Evolutionary conservation across 345 rosid species (phyloP), one percentile per base, ranked within the genome.

Genomic region (Murraya koenigii): DNA sequence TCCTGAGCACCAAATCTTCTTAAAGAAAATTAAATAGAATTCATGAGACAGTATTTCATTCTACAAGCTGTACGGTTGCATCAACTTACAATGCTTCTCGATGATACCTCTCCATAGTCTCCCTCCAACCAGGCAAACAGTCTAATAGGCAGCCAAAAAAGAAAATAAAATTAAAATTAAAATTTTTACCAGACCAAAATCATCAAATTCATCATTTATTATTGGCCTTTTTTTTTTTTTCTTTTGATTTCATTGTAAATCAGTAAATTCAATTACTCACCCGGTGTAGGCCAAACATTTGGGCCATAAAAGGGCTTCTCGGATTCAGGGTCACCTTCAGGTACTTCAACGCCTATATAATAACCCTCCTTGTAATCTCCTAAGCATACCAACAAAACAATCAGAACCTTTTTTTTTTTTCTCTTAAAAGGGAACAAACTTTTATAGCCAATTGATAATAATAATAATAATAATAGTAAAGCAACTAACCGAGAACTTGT

Each of bases 331-430:
- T 89, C 93, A 80, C 84, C 91, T 83, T 88, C 88, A 23, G 92
- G 87, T 15, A 94, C 89, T 84, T 94, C 91, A 25, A 91, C 87
- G 1, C 98, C 97, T 55, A 89, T 89, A 75, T 94, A 94, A 79
- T 89, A 94, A 26, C 98, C 98, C 77, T 94, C 98, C 83, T 94
- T 94, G 71, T 94, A 92, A 80, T 94, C 98, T 41, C 98, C 98
- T 91, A 44, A 7, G 54, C 54, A 81, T 15, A 56, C 67, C n/a
- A 58, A 41, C 59, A 33, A 35, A 54, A 1, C 20, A 35, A 59
- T 19, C 44, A 69, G 26, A 63, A 63, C 15, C n/a, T n/a, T n/a
- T n/a, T n/a, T n/a, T n/a, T n/a, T 30, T 1, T 63, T 68, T 41
- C 8, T 47, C 66, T 26, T 41, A n/a, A 8, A 38, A 41, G 17